phyloP scores from a whole-genome alignment of 2,329 filamentous ascomycete genomes.

The Diaporthe eres region DNA sequence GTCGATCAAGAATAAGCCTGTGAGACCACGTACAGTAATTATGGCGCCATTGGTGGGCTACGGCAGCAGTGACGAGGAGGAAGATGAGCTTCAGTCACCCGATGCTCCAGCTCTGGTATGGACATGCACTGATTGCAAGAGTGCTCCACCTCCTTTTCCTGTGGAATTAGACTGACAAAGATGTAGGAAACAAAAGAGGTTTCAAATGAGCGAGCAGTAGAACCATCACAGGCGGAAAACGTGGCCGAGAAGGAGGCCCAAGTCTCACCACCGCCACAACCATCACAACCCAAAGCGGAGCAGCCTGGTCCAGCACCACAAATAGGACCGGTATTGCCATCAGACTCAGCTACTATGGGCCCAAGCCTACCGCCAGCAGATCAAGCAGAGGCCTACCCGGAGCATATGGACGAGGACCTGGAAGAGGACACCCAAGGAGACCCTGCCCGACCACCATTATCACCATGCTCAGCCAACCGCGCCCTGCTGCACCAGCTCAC shows the following conservation, averaged over 20 bases:
- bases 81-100: slow-evolving; percentile 47
- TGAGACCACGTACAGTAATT: slow-evolving; percentile 16
- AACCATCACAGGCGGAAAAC: not conserved
- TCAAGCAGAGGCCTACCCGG: slow-evolving; percentile 42
- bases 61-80: slow-evolving; percentile 67
- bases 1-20: not conserved
- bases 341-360: slow-evolving; percentile 36
- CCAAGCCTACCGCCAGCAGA: slow-evolving; percentile 40
- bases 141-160: not conserved
- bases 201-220: too few relatives aligned
- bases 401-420: slow-evolving; percentile 32
- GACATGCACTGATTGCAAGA: not conserved
- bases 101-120: slow-evolving; percentile 28
- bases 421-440: slow-evolving; percentile 6
- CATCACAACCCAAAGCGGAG: slow-evolving; percentile 18
- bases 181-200: not conserved
- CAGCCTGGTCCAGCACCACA: not conserved
- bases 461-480: slow-evolving; percentile 78
- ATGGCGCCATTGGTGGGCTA: slow-evolving; percentile 65
- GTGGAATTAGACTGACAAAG: not conserved
- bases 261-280: slow-evolving; percentile 1
- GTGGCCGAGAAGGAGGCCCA: not conserved
- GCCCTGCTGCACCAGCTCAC: slow-evolving; percentile 79
- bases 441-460: slow-evolving; percentile 52
- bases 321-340: slow-evolving; percentile 14